phyloP scores from a whole-genome alignment of 1,139 yeast species.

The Magnusiomyces suaveolens region DNA sequence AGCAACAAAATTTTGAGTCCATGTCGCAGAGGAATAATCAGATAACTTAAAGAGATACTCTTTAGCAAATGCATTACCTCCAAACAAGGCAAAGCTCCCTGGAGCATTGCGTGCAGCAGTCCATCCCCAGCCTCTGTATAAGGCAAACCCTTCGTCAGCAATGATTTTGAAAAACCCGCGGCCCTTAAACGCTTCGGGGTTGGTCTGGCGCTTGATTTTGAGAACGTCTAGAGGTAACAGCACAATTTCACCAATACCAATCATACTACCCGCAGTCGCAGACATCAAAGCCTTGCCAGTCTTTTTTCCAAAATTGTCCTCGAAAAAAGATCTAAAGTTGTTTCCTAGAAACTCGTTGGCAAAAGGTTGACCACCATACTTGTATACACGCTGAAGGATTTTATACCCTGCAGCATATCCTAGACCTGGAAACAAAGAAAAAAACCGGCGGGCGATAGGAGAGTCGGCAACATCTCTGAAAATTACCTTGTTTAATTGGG shows the following conservation, averaged over 20 bases:
- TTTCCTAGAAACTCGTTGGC: constrained; percentile 84
- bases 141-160: constrained; percentile 82
- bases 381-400: constrained; percentile 93
- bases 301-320: constrained; percentile 74
- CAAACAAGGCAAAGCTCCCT: constrained; percentile 93
- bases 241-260: constrained; percentile 97
- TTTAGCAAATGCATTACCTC: constrained; percentile 98
- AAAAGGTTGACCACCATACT: constrained; percentile 98
- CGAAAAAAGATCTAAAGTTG: constrained; percentile 64
- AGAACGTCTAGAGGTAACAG: constrained; percentile 90
- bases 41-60: constrained; percentile 80
- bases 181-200: constrained; percentile 96
- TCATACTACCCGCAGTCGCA: constrained; percentile 94
- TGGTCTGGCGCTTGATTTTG: constrained; percentile 97
- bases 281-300: constrained; percentile 94
- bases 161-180: constrained; percentile 86
- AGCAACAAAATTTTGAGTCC: constrained; percentile 90
- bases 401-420: constrained; percentile 98
- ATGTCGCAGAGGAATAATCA: constrained; percentile 85
- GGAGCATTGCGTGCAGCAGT: constrained; percentile 99
- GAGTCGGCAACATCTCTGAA: constrained; percentile 75
- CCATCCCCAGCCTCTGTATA: constrained; percentile 99
- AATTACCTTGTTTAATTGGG: constrained; percentile 73
- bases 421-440: constrained; percentile 91
- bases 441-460: constrained; percentile 57